Evolutionary conservation across 805 yeast genomes (phyloP), one percentile per base, ranked within the genome.

Genomic region (Hanseniaspora thailandica): DNA sequence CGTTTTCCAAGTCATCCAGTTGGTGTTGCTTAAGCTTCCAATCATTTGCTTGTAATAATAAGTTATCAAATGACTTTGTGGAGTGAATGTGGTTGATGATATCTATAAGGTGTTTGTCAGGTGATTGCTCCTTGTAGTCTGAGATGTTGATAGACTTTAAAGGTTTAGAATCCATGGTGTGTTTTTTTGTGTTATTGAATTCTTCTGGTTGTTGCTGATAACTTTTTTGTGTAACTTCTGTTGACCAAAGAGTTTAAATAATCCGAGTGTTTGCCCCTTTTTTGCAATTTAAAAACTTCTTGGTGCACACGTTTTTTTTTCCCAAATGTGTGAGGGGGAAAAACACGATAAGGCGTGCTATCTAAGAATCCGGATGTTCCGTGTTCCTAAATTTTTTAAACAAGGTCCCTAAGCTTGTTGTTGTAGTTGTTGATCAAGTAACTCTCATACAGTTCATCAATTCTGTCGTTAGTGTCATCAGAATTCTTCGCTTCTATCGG

Each of bases 31-130:
- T 50, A 15, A 50, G 23, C 17, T 50, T 50, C 54, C 54, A 50
- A 6, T 50, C 54, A 20, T 31, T 43, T 2, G 47, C 17, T 20
- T 43, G 20, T n/a, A 43, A 34, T 5, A 50, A 19, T 3, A 50
- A 15, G 28, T 50, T 41, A 23, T 50, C 47, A 28, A 50, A 50
- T 1, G 54, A 50, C 15, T 33, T 17, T 8, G 45, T 41, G 9
- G 54, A 50, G 44, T 50, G 54, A 7, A 50, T 50, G 30, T 50
- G 47, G 23, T 50, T 43, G 35, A 50, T 50, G 19, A 50, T 35
- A 15, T 41, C 47, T 17, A 50, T 35, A 13, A 50, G 20, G 8
- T 50, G 20, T 43, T 20, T n/a, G 20, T 50, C 44, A 34, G 54
- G 47, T 3, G 47, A 43, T n/a, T 25, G 36, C 20, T 50, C 54